Base-by-base conservation (phyloP, 345 rosid species). In the Draba incana region DNA sequence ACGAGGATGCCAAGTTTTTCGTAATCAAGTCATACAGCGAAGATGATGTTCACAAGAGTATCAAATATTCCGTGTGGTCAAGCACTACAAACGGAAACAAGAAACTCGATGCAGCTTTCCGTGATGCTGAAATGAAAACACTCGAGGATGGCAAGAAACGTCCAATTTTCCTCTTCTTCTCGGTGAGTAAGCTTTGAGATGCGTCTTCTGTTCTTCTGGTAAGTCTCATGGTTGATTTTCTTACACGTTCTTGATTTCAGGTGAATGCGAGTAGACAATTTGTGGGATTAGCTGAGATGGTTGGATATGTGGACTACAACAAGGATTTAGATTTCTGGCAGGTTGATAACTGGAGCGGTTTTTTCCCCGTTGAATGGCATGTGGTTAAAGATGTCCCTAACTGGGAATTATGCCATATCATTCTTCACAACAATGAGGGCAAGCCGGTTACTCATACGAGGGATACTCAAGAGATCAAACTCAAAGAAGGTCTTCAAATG, bases 211-310 rank as follows among this genome's bases (percentile, higher is more conserved):
- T 59, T 50, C 50, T 44, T 51, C 39, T 52, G 27, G 41, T 4
- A 5, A 62, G 43, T 35, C 52, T 68, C 45, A 41, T 56, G 65
- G 46, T 47, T 58, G 66, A 16, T 45, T 10, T 35, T 5, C 50
- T 48, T 33, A 2, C n/a, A 31, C 9, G 23, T 28, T 28, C 16
- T 14, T 49, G 72, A 27, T 49, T 75, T 69, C 78, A 89, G 96
- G 96, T 89, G 56, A 89, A 89, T 74, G 87, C 87, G 63, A 89
- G 96, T 77, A 90, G 92, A 47, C 92, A 89, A 58, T 89, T 86
- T 79, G 90, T 89, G 66, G 96, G 96, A 14, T 45, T 85, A 50
- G 96, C 96, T 38, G 90, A 89, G 82, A 89, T 89, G 92, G 75
- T 81, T 45, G 92, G 92, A 58, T 74, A 70, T 52, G 89, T 89